Percentiles rank a stretch among this genome's conserved stretches.
phyloP scores from a whole-genome alignment of 2,329 filamentous ascomycete species.

The Ploettnerulaceae sp. region DNA sequence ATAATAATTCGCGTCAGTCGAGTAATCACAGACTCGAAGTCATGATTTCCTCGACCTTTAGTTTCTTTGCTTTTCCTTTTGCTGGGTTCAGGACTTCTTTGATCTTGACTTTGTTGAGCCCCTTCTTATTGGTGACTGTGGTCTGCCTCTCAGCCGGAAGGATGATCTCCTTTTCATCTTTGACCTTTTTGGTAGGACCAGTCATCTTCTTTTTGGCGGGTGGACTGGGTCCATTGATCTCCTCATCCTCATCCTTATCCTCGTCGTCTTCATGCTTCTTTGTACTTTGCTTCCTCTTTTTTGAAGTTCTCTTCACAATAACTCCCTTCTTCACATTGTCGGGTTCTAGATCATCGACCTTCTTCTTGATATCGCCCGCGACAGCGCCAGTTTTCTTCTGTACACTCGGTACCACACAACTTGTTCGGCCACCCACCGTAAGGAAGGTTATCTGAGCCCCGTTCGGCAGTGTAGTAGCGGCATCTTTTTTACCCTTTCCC shows the following conservation, averaged over 20 bases:
- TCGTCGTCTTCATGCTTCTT: conserved; percentile 1
- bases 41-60: too few relatives aligned
- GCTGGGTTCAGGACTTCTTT: too few relatives aligned
- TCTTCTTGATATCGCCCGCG: conserved; percentile 26
- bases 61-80: too few relatives aligned
- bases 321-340: conserved; percentile 29
- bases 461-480: conserved; percentile 64
- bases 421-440: conserved; percentile 87
- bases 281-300: conserved; percentile 15
- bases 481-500: conserved; percentile 78
- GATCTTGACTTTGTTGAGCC: background rate
- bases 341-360: conserved; percentile 1
- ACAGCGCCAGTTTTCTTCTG: conserved; percentile 65
- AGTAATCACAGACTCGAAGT: too few relatives aligned
- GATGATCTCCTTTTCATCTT: background rate
- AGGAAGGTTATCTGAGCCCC: conserved; percentile 82
- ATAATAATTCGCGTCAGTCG: too few relatives aligned
- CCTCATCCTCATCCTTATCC: background rate
- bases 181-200: background rate
- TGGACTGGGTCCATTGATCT: background rate
- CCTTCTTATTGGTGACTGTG: background rate
- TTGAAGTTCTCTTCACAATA: conserved; percentile 34
- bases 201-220: background rate
- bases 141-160: background rate
- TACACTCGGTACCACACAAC: conserved; percentile 76